Percentiles rank a stretch among this genome's conserved stretches.
Conservation (phyloP, 192 early-diverging fungal genomes). For the Linnemannia zychae region DNA sequence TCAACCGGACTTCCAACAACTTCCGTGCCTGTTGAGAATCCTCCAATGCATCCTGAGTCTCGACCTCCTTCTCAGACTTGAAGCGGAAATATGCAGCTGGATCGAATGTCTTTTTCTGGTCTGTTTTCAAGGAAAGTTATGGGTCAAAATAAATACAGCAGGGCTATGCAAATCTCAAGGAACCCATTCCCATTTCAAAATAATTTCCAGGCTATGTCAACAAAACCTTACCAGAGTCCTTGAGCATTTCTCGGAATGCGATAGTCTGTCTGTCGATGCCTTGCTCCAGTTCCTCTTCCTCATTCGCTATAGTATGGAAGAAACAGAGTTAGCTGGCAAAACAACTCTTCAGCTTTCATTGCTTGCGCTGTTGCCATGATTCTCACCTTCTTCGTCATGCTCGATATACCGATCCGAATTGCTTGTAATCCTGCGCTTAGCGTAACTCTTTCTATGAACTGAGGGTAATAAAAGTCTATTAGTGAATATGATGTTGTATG, state of each 20-base stretch:
- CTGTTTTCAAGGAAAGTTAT: conserved; percentile 3
- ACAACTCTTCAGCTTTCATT: not conserved
- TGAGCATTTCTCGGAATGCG: conserved; percentile 41
- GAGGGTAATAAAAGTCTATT: not conserved
- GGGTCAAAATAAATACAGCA: not conserved
- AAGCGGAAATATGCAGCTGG: conserved; percentile 54
- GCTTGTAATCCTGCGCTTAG: conserved; percentile 45
- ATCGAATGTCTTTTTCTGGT: conserved; percentile 54
- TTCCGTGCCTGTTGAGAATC: conserved; percentile 48
- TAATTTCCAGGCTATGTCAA: too few species aligned
- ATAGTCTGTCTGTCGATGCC: conserved; percentile 53
- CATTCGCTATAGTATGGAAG: conserved; percentile 31
- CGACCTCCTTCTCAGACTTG: conserved; percentile 54
- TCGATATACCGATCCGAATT: conserved; percentile 48
- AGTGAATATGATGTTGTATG: too few species aligned
- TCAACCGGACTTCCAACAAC: conserved; percentile 34
- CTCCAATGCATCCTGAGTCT: conserved; percentile 34
- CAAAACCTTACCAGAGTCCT: conserved; percentile 27
- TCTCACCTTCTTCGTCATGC: conserved; percentile 34
- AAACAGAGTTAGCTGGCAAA: not conserved
- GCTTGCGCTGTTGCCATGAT: not conserved
- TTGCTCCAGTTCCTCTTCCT: conserved; percentile 52
- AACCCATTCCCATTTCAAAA: not conserved
- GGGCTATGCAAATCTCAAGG: not conserved
- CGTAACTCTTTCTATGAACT: conserved; percentile 45